Evolutionary conservation across 2,329 filamentous ascomycete genomes (phyloP), one percentile per base, ranked within the genome.

Genomic region (Aspergillaceae sp.): DNA sequence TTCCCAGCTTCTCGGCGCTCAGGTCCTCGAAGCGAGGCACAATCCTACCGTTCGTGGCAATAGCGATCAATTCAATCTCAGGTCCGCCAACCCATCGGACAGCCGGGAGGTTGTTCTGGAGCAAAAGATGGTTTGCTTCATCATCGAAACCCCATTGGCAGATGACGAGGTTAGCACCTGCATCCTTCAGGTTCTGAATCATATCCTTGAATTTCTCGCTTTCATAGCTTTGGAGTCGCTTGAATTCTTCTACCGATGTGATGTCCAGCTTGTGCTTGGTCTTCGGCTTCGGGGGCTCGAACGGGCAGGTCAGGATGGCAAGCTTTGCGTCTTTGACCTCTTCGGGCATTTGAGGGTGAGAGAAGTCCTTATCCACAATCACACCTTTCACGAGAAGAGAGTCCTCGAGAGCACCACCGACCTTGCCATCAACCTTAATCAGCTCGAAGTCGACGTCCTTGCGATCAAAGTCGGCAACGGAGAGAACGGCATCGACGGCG

Each of bases 111-210:
- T 92, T 78, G 76, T 97, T 97, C 73, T 96, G 94, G 51, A 98
- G 82, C 33, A 98, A 79, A 49, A 98, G 74, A 70, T 98, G 92
- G 74, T 98, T 98, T 52, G 92, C 92, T 74, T 98, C 92, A 63
- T 98, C 92, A 65, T 98, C 92, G 64, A 98, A 98, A 56, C 92
- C 92, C 92, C 94, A 98, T 68, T 98, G 94, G 73, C 92, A 98
- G 63, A 98, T 95, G 53, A 90, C 92, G 50, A 98, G 78, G 73
- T 98, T 98, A 54, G 92, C 92, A 51, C 92, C 92, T 0, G 91
- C 94, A 61, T 87, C 87, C 75, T 98, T 98, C 75, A 98, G 92
- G 71, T 96, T 87, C 65, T 94, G 78, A 60, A 98, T 96, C 92
- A 98, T 98, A 74, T 97, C 91, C 48, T 87, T 80, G 65, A 98